Base-by-base conservation (phyloP, 2,329 filamentous ascomycete genomes). In the Cladosporium sp. region DNA sequence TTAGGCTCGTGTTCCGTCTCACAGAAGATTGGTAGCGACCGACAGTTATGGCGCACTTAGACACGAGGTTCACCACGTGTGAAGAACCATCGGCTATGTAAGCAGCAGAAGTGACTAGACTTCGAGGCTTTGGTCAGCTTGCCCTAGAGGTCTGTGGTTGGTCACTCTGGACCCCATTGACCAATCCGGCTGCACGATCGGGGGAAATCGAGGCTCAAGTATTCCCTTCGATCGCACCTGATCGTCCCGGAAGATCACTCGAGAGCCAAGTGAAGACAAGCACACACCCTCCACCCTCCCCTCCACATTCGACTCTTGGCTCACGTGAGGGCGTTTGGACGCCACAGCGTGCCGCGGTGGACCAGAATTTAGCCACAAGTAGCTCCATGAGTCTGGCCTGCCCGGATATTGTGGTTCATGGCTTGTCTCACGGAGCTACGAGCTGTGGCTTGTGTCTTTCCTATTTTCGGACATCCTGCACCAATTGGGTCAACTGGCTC, bases 51-150 rank as follows among this genome's bases (percentile, higher is more conserved):
- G 52, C 52, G 52, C 6, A 18, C 29, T 33, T 33, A 12, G 52
- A 55, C 52, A 33, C 29, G 52, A 55, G 29, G 14, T n/a, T n/a
- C n/a, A 11, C 52, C 52, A 55, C 29, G 52, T 55, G 52, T 18
- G 52, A 55, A 11, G 2, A 33, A 16, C 31, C 28, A 23, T 46
- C 40, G 40, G 40, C 40, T 46, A 21, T 11, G n/a, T 11, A n/a
- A 46, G n/a, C 40, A 21, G 4, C 40, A 21, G 8, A 46, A 21
- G 52, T 21, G 8, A 55, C 18, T 18, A n/a, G 28, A 55, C 28
- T 33, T 55, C 33, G 14, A 57, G 33, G 55, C 55, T 40, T 23
- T n/a, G 23, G 28, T 61, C 58, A 61, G 58, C 58, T 46, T 23
- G 40, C 40, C 31, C n/a, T 14, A 14, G 11, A 46, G 7, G 26